Evolutionary conservation across 257 asterid species (phyloP).

Genomic region (Solanum pennellii): DNA sequence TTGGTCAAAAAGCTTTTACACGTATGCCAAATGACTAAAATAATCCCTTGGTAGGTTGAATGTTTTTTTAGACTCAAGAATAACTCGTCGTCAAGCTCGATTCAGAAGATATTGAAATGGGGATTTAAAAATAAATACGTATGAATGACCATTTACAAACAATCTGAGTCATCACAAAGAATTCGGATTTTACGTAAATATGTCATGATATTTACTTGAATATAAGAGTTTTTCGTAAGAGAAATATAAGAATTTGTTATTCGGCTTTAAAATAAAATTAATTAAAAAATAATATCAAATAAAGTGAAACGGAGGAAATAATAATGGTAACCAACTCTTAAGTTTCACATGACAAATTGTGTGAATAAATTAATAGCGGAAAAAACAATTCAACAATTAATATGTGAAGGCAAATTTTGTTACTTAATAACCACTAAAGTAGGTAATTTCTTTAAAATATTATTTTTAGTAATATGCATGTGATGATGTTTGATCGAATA

Average conservation of each 20-base stretch:
- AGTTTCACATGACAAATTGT: neutral
- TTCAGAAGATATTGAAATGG: too few relatives aligned
- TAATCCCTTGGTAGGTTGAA: neutral
- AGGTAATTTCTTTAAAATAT: neutral
- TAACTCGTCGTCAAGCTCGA: neutral
- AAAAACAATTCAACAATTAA: neutral
- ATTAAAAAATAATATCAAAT: neutral
- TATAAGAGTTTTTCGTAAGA: neutral
- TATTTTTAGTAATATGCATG: neutral
- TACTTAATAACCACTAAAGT: neutral
- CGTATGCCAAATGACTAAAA: neutral
- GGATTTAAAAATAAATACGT: too few relatives aligned
- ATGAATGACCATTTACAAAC: too few relatives aligned
- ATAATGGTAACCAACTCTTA: neutral
- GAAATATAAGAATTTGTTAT: neutral
- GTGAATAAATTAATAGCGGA: neutral
- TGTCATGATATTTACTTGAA: too few relatives aligned
- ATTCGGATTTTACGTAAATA: too few relatives aligned
- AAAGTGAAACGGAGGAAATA: neutral
- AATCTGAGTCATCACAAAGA: accelerated
- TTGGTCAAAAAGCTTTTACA: neutral
- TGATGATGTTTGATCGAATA: neutral
- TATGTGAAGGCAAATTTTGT: neutral
- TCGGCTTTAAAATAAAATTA: neutral
- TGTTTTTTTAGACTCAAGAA: too few relatives aligned